phyloP scores from a whole-genome alignment of 2,329 filamentous ascomycete species.

The Thermomyces lanuginosus region DNA sequence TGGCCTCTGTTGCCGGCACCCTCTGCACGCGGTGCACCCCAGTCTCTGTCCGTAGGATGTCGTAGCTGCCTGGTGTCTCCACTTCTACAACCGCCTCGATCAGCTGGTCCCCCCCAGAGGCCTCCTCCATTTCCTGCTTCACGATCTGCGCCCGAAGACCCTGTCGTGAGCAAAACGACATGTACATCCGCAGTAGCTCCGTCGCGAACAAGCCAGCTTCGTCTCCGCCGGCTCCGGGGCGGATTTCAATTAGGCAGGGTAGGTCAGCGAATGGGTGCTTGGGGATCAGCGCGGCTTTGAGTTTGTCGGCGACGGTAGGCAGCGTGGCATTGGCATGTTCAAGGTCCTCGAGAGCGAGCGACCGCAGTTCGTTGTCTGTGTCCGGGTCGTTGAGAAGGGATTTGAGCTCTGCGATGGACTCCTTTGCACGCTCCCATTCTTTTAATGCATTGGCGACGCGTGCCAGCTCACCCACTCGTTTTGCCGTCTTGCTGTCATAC shows the following conservation, averaged over 20 bases:
- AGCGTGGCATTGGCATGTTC: slow-evolving; percentile 47
- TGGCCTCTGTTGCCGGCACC: slow-evolving; percentile 77
- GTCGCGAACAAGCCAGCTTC: slow-evolving; percentile 85
- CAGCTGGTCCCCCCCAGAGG: slow-evolving; percentile 49
- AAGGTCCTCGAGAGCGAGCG: slow-evolving; percentile 53
- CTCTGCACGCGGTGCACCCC: slow-evolving; percentile 93
- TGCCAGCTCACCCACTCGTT: slow-evolving; percentile 40
- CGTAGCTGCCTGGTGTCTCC: slow-evolving; percentile 60
- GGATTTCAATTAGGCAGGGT: slow-evolving; percentile 79
- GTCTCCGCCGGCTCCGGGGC: slow-evolving; percentile 78
- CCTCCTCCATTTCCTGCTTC: slow-evolving; percentile 65
- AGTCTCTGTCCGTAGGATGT: slow-evolving; percentile 65
- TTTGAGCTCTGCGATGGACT: slow-evolving; percentile 52
- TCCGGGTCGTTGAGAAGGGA: slow-evolving; percentile 54
- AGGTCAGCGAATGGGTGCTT: slow-evolving; percentile 78
- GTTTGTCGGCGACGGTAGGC: slow-evolving; percentile 43
- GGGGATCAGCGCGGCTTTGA: slow-evolving; percentile 68
- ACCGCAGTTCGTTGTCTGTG: slow-evolving; percentile 43
- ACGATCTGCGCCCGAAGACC: slow-evolving; percentile 52
- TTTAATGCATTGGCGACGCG: slow-evolving; percentile 36
- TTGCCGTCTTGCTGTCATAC: slow-evolving; percentile 41
- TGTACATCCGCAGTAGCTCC: slow-evolving; percentile 81
- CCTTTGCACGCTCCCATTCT: slow-evolving; percentile 42
- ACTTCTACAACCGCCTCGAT: slow-evolving; percentile 82
- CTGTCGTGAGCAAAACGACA: slow-evolving; percentile 52